phyloP scores from a whole-genome alignment of 768 basidiomycete species.

The Dioszegia hungarica region DNA sequence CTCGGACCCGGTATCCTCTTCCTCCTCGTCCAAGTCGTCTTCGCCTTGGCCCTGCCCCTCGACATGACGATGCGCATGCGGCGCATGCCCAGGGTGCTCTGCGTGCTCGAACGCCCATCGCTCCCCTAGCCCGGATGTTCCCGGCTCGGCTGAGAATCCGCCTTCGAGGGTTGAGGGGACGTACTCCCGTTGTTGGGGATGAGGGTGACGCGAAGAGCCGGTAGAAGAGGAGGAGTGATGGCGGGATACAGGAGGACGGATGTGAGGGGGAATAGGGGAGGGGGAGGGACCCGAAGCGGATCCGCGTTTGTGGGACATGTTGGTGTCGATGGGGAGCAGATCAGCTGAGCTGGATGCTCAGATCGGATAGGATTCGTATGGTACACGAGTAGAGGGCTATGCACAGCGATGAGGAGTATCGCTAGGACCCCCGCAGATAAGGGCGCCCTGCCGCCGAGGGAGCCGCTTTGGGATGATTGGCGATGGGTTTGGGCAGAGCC shows the following conservation, averaged over 20 bases:
- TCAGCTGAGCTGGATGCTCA: not conserved
- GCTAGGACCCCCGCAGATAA: too few relatives aligned
- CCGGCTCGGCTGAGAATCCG: conserved; percentile 7
- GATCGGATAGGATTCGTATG: too few relatives aligned
- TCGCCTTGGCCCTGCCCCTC: not conserved
- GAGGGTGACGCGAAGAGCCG: conserved; percentile 4
- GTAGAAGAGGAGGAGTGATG: not conserved
- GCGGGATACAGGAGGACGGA: conserved; percentile 2
- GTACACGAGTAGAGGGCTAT: too few relatives aligned
- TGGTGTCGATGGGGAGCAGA: not conserved
- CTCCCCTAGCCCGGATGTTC: conserved; percentile 7
- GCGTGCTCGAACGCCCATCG: conserved; percentile 17
- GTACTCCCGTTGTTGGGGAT: conserved; percentile 24
- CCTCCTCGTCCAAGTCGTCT: not conserved
- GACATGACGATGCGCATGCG: not conserved
- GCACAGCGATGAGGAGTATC: too few relatives aligned
- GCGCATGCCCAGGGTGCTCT: not conserved
- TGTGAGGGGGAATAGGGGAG: conserved; percentile 1
- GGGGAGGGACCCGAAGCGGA: not conserved
- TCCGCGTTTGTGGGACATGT: not conserved
- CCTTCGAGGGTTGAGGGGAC: conserved; percentile 15
- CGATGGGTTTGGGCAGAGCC: too few relatives aligned
- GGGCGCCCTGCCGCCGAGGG: too few relatives aligned
- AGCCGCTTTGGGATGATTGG: too few relatives aligned
- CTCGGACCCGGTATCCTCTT: not conserved